A percentile compares a stretch with the other conserved stretches of the same genome.
phyloP scores from a whole-genome alignment of 1,284 basidiomycete genomes.

The Microbotryum violaceum region DNA sequence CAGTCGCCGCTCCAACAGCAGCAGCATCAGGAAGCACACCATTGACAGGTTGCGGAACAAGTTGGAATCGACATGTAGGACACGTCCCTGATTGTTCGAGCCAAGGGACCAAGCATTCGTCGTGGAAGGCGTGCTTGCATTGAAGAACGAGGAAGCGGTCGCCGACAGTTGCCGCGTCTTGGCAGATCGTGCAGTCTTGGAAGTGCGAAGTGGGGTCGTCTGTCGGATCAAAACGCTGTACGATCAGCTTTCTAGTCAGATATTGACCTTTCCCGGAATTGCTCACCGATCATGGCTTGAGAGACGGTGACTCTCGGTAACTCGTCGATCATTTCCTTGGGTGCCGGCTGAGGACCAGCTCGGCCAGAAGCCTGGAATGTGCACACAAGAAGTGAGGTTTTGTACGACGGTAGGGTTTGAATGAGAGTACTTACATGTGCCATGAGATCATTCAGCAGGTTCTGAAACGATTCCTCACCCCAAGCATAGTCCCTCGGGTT shows the following conservation, averaged over 20 bases:
- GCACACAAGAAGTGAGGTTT: too few species aligned
- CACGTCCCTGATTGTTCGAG: slow-evolving; percentile 73
- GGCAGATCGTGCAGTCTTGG: slow-evolving; percentile 40
- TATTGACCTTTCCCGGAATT: too few species aligned
- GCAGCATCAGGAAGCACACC: not conserved
- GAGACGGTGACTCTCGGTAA: slow-evolving; percentile 56
- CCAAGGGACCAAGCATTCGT: slow-evolving; percentile 72
- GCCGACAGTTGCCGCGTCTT: slow-evolving; percentile 32
- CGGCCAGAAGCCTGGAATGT: slow-evolving; percentile 51
- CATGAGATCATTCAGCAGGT: slow-evolving; percentile 29
- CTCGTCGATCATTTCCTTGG: slow-evolving; percentile 59
- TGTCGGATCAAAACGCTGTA: too few species aligned
- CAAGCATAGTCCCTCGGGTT: slow-evolving; percentile 23
- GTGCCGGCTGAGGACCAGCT: slow-evolving; percentile 58
- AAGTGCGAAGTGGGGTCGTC: slow-evolving; percentile 2
- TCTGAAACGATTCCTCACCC: slow-evolving; percentile 24
- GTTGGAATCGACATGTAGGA: slow-evolving; percentile 65
- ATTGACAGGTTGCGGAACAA: slow-evolving; percentile 21
- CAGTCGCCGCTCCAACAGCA: not conserved
- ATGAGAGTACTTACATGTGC: slow-evolving; percentile 11
- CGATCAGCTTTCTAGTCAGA: too few species aligned
- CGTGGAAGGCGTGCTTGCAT: slow-evolving; percentile 65
- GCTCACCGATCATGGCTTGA: slow-evolving; percentile 52
- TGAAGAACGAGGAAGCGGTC: slow-evolving; percentile 53
- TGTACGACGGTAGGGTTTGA: too few species aligned